Evolutionary conservation across 805 yeast genomes (phyloP).

Genomic region (Teunomyces kruisii): DNA sequence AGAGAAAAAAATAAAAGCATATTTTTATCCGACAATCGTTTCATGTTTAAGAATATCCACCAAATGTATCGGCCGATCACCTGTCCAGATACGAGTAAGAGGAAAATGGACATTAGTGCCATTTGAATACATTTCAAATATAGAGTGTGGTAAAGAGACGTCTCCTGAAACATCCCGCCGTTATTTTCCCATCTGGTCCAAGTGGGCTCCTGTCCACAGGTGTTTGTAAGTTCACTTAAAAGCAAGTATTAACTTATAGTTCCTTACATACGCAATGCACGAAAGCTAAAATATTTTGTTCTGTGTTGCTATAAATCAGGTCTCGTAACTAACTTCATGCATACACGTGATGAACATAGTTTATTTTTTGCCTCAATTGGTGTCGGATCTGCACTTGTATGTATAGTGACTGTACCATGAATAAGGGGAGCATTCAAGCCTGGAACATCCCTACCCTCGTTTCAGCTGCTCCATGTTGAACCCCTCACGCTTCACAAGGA

Average conservation of each 20-base stretch:
- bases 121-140: too few relatives aligned
- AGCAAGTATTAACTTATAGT: background rate
- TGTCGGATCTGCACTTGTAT: background rate
- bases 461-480: background rate
- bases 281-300: slow-evolving; percentile 1
- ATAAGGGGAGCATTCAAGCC: too few relatives aligned
- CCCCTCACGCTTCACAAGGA: background rate
- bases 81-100: too few relatives aligned
- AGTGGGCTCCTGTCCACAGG: too few relatives aligned
- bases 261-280: background rate
- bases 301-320: background rate
- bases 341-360: background rate
- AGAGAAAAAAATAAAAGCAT: background rate
- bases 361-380: background rate
- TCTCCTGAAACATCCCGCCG: too few relatives aligned
- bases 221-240: too few relatives aligned
- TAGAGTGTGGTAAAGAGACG: too few relatives aligned
- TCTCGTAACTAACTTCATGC: slow-evolving; percentile 3
- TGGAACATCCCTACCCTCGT: too few relatives aligned
- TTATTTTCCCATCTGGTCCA: too few relatives aligned
- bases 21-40: background rate
- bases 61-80: background rate
- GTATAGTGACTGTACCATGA: background rate
- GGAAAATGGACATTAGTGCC: too few relatives aligned
- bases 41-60: background rate